Evolutionary conservation across 768 basidiomycete species (phyloP).

Genomic region (Mycena venus): DNA sequence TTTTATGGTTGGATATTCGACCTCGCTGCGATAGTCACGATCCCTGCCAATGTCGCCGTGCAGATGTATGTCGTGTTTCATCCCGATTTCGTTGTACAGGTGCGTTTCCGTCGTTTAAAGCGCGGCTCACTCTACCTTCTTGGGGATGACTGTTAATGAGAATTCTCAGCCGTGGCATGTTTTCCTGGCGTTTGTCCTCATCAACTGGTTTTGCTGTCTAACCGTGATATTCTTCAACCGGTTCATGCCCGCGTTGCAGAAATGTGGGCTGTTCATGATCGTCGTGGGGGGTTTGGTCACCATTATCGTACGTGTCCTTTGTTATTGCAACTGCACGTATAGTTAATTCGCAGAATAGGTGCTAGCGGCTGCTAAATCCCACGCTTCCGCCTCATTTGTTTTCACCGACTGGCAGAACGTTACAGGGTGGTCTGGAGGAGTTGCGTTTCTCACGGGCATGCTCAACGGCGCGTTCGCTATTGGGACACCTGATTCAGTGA

Average conservation of each 20-base stretch:
- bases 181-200: constrained; percentile 26
- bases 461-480: constrained; percentile 34
- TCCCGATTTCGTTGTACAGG: constrained; percentile 24
- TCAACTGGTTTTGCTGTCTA: constrained; percentile 27
- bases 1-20: constrained; percentile 34
- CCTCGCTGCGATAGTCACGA: constrained; percentile 24
- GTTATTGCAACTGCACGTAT: neutral
- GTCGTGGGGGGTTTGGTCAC: constrained; percentile 30
- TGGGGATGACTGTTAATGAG: constrained; percentile 13
- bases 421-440: constrained; percentile 32
- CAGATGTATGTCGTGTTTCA: too few relatives aligned
- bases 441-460: constrained; percentile 33
- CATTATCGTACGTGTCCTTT: constrained; percentile 12
- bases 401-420: constrained; percentile 29
- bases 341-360: constrained; percentile 12
- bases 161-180: constrained; percentile 26
- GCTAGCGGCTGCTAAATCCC: constrained; percentile 24
- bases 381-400: constrained; percentile 30
- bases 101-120: neutral
- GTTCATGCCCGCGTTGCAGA: constrained; percentile 28
- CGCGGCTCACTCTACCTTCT: neutral
- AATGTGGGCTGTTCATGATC: constrained; percentile 23
- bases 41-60: constrained; percentile 29
- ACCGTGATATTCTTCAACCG: constrained; percentile 28
- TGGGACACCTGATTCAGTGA: constrained; percentile 32